Evolutionary conservation across 257 asterid genomes (phyloP), one percentile per base, ranked within the genome.

Genomic region (Osmanthus fragrans): DNA sequence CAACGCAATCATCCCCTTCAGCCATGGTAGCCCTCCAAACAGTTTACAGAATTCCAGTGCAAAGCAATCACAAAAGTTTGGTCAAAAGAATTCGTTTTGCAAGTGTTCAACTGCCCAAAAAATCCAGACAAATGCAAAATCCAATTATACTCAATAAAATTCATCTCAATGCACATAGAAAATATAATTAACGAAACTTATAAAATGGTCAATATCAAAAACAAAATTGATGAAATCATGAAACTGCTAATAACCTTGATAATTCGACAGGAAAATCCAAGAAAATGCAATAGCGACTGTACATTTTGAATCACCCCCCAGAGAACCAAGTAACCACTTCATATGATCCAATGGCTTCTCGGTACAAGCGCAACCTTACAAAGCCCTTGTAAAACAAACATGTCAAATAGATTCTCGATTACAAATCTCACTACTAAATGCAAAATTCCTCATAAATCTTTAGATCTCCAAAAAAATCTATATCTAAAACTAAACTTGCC

Each of bases 1-100:
- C 89, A 70, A 90, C 73, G 47, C 37, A 72, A 45, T 79, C 89
- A 60, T 81, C 88, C 79, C 78, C 90, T 73, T 87, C 90, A 79
- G 85, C 85, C 91, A 86, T 87, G 25, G 77, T 75, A 80, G 56
- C 75, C 79, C 45, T 72, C 80, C 83, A 70, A 49, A 66, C 39
- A 74, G 73, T 77, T 82, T 67, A 70, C 79, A 60, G 23, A 63
- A 75, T 69, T 76, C 51, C 80, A 75, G 80, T 25, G 66, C 65
- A 76, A 80, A 29, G 64, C 51, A 69, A 12, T 63, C 36, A 63
- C 82, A 85, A 83, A 54, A 23, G 74, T 80, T 66, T 21, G 75
- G 64, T 54, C 13, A 70, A 40, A 63, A 69, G 76, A 67, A 84
- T 49, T 76, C 27, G 75, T 73, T 66, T 56, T 42, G 36, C 81